A percentile compares a stretch with the other conserved stretches of the same genome.
These are phyloP conservation scores for Botrytis fragariae DNA, from an alignment of 2,329 filamentous ascomycete genomes.

Conservation along the genomic window DNA sequence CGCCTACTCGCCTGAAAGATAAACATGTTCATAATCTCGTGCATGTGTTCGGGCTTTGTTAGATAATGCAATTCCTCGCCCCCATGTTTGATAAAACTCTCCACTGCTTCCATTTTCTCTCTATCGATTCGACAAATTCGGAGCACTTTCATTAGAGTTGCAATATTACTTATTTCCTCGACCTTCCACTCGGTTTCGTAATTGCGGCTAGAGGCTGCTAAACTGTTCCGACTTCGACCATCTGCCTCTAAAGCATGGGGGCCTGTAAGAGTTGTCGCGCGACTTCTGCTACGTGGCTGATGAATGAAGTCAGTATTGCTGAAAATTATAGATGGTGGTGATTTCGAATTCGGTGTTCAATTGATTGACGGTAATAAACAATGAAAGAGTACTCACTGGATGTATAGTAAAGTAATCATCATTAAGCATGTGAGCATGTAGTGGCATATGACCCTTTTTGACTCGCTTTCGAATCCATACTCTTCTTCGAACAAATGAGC, in stretches of 20 bases:
- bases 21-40: slow-evolving; percentile 80
- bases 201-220: slow-evolving; percentile 33
- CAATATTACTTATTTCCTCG: slow-evolving; percentile 57
- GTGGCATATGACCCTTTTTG: slow-evolving; percentile 51
- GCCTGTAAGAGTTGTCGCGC: slow-evolving; percentile 32
- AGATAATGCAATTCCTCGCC: slow-evolving; percentile 74
- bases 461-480: slow-evolving; percentile 83
- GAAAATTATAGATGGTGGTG: not conserved
- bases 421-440: slow-evolving; percentile 64
- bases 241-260: slow-evolving; percentile 16
- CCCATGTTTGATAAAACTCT: slow-evolving; percentile 76
- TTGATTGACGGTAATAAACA: not conserved
- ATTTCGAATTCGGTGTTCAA: too few relatives aligned
- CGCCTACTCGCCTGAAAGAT: slow-evolving; percentile 86
- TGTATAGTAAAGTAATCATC: slow-evolving; percentile 79
- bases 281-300: slow-evolving; percentile 44
- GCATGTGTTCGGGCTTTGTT: slow-evolving; percentile 64
- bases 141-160: slow-evolving; percentile 63
- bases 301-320: not conserved
- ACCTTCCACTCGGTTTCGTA: slow-evolving; percentile 46
- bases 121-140: slow-evolving; percentile 76
- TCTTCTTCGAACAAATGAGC: slow-evolving; percentile 87
- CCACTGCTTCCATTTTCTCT: slow-evolving; percentile 82
- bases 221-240: slow-evolving; percentile 28
- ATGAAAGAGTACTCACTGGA: slow-evolving; percentile 44